phyloP scores from a whole-genome alignment of 495 filamentous ascomycete species.

The Apodospora peruviana region DNA sequence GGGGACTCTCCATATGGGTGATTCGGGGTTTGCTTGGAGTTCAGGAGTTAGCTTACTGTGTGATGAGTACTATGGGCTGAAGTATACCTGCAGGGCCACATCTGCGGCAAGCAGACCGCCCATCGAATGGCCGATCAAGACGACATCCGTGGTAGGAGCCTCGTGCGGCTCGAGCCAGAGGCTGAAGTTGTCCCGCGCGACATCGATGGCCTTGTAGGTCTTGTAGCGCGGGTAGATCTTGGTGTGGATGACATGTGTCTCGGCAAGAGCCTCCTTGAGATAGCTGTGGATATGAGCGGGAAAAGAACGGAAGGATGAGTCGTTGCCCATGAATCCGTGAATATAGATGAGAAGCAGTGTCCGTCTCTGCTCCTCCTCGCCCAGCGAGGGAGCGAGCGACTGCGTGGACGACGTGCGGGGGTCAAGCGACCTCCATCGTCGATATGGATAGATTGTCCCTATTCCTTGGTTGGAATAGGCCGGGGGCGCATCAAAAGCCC shows the following conservation, averaged over 20 bases:
- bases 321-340: conserved; percentile 90
- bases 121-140: conserved; percentile 87
- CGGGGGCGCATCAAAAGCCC: background rate
- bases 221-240: conserved; percentile 92
- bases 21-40: conserved; percentile 12
- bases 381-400: conserved; percentile 50
- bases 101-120: conserved; percentile 82
- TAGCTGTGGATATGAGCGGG: conserved; percentile 82
- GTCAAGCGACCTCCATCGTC: conserved; percentile 30
- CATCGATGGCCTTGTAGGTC: conserved; percentile 66
- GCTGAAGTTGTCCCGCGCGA: conserved; percentile 76
- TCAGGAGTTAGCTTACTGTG: background rate
- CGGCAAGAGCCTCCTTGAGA: conserved; percentile 58
- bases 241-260: conserved; percentile 76
- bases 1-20: conserved; percentile 16
- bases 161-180: conserved; percentile 79
- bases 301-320: conserved; percentile 81
- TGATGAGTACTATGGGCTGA: background rate
- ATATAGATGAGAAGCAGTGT: conserved; percentile 77
- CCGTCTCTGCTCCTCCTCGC: conserved; percentile 39
- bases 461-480: background rate
- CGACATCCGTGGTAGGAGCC: conserved; percentile 64
- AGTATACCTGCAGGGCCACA: conserved; percentile 56
- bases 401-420: conserved; percentile 60
- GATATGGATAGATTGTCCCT: background rate